Evolutionary conservation across 768 basidiomycete genomes (phyloP).

Genomic region (Rhizopogon salebrosus): DNA sequence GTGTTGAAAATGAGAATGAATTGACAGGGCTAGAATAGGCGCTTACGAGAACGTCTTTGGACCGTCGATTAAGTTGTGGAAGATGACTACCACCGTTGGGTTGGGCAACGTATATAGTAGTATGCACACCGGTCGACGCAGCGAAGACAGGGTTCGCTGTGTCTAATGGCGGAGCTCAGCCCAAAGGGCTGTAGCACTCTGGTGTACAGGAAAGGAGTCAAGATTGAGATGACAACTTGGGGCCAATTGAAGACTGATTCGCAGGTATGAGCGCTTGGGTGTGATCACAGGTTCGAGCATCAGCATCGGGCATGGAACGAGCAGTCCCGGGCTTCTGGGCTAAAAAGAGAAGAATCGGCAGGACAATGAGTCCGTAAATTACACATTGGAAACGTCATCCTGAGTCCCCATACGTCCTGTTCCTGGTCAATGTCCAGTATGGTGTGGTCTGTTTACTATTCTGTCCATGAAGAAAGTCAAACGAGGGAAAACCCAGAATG

Average conservation of each 20-base stretch:
- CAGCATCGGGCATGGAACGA: not conserved
- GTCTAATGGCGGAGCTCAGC: not conserved
- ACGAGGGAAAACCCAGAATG: not conserved
- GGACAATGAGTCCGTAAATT: not conserved
- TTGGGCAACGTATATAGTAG: not conserved
- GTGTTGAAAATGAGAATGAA: not conserved
- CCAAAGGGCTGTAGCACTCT: not conserved
- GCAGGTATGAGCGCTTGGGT: not conserved
- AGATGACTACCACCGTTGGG: not conserved
- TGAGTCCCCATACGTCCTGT: not conserved
- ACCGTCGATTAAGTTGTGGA: not conserved
- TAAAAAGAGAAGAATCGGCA: not conserved
- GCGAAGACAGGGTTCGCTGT: not conserved
- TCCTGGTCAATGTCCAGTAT: not conserved
- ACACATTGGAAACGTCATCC: not conserved
- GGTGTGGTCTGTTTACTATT: not conserved
- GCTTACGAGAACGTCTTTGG: not conserved
- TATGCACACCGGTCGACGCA: not conserved
- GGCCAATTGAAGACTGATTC: not conserved
- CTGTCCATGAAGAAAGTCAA: not conserved
- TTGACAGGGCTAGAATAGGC: not conserved
- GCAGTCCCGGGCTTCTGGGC: not conserved
- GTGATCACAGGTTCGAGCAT: not conserved
- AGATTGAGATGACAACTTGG: not conserved
- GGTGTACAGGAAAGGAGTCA: not conserved